A percentile compares a stretch with the other conserved stretches of the same genome.
Conservation (phyloP, 345 rosid genomes). For the Euphorbia pulcherrima region DNA sequence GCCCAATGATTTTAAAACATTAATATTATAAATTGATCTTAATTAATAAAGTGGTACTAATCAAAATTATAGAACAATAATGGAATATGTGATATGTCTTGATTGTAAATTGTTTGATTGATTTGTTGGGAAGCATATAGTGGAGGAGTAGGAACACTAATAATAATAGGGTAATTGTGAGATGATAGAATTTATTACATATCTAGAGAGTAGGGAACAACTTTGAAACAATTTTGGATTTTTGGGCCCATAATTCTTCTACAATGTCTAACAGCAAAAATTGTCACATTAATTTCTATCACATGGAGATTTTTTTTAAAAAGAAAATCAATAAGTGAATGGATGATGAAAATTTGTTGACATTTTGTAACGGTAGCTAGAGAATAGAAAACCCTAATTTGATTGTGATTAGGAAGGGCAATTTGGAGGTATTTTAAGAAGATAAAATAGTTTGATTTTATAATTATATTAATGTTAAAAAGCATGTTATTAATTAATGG, state of each 20-base stretch:
- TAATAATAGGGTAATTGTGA: background rate
- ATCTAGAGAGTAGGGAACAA: constrained; percentile 20
- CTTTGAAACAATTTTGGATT: constrained; percentile 23
- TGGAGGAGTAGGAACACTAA: constrained; percentile 9
- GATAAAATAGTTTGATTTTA: too few species aligned
- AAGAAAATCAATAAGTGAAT: background rate
- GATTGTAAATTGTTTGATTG: constrained; percentile 10
- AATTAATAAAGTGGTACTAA: background rate
- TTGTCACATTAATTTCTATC: background rate
- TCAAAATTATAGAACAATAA: constrained; percentile 1
- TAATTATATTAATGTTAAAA: background rate
- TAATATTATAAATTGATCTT: too few species aligned
- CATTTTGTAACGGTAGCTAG: constrained; percentile 3
- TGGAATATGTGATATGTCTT: background rate
- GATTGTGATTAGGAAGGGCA: too few species aligned
- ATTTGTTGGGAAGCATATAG: constrained; percentile 13
- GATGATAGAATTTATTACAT: background rate
- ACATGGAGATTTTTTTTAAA: constrained; percentile 3
- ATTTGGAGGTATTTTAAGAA: background rate
- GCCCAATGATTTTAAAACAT: too few species aligned
- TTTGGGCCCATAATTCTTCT: constrained; percentile 23
- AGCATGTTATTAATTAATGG: constrained; percentile 20
- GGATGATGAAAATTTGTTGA: background rate
- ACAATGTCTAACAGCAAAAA: background rate
- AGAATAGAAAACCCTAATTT: background rate